These are phyloP conservation scores for Casuarina equisetifolia DNA, from an alignment of 306 rosid species.

Conservation along the genomic window DNA sequence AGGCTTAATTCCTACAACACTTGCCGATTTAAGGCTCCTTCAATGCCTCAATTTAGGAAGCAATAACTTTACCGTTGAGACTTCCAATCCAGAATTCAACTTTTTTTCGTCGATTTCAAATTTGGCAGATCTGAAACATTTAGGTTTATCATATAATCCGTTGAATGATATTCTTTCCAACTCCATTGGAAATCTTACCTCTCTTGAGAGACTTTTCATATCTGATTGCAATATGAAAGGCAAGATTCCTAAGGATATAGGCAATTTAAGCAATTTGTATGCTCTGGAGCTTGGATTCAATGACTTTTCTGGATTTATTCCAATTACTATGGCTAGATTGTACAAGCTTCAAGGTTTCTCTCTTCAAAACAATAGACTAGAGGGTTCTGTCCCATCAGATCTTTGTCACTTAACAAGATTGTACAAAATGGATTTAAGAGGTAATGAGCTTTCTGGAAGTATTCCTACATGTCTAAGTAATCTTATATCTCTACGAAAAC, in stretches of 20 bases:
- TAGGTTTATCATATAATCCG: not conserved
- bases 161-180: not conserved
- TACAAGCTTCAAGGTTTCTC: not conserved
- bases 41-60: not conserved
- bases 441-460: constrained; percentile 3
- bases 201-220: fast-evolving
- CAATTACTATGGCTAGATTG: not conserved
- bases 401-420: constrained; percentile 1
- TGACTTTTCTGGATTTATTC: constrained; percentile 9
- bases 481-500: not conserved
- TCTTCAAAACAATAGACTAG: not conserved
- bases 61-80: constrained; percentile 17
- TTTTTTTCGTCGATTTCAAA: not conserved
- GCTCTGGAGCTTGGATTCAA: fast-evolving
- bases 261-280: constrained; percentile 10
- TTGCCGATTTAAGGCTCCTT: constrained; percentile 9
- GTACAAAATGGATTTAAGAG: not conserved
- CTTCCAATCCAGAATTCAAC: not conserved
- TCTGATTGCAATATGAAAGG: not conserved
- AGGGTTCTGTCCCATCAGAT: not conserved
- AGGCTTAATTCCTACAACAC: constrained; percentile 10
- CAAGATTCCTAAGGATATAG: constrained; percentile 1
- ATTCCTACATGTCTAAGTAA: constrained; percentile 4
- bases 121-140: too few species aligned
- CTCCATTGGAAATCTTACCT: constrained; percentile 1